Evolutionary conservation across 345 rosid species (phyloP).

Genomic region (Hypericum perforatum): DNA sequence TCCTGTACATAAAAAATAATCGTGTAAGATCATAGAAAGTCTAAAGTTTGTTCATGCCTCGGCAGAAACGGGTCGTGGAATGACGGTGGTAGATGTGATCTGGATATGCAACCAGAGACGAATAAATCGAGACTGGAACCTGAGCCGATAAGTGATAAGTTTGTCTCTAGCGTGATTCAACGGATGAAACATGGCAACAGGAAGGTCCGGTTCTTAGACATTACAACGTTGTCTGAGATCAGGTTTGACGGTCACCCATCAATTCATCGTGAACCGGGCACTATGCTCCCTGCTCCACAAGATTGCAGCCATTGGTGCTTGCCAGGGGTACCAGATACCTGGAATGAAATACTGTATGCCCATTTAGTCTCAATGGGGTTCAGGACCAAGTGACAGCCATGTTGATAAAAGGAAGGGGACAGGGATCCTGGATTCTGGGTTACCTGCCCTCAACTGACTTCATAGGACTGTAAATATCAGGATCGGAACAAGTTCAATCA

Average conservation of each 20-base stretch:
- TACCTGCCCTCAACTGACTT: too few species aligned
- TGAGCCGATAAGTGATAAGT: too few species aligned
- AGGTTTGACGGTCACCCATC: constrained; percentile 52
- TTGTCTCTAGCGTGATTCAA: too few species aligned
- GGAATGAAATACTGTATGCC: constrained; percentile 81
- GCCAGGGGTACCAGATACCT: constrained; percentile 79
- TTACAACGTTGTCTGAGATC: background rate
- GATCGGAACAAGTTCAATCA: constrained; percentile 17
- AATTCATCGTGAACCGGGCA: constrained; percentile 53
- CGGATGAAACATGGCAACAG: background rate
- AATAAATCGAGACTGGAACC: too few species aligned
- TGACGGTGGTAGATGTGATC: too few species aligned
- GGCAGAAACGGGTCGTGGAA: too few species aligned
- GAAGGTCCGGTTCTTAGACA: background rate
- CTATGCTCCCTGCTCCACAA: constrained; percentile 54
- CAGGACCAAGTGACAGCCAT: constrained; percentile 5
- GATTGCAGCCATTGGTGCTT: constrained; percentile 97
- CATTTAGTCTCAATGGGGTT: constrained; percentile 45
- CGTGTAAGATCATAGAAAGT: too few species aligned
- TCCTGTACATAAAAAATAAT: too few species aligned
- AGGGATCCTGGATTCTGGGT: too few species aligned
- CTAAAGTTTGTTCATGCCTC: too few species aligned
- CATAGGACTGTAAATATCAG: too few species aligned
- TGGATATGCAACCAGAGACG: too few species aligned
- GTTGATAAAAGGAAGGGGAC: background rate